These are phyloP conservation scores for Meira nashicola DNA, from an alignment of 1,284 basidiomycete species.

Conservation along the genomic window DNA sequence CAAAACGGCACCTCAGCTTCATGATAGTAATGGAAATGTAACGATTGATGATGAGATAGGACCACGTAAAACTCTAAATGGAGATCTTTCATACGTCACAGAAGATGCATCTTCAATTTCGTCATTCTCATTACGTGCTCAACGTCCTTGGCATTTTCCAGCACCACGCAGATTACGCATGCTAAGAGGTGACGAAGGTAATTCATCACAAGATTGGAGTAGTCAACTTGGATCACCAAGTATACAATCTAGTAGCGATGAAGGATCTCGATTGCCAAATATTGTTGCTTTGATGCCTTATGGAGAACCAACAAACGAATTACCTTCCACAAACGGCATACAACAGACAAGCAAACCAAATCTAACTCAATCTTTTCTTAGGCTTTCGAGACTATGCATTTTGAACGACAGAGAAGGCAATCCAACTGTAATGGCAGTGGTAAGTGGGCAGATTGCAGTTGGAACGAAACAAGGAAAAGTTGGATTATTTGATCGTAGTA, in stretches of 20 bases:
- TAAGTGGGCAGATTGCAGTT: slow-evolving; percentile 82
- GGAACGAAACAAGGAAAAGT: slow-evolving; percentile 78
- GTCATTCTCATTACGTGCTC: background rate
- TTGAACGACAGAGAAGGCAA: slow-evolving; percentile 14
- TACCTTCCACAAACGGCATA: background rate
- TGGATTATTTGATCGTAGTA: slow-evolving; percentile 59
- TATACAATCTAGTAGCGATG: background rate
- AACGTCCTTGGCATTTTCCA: slow-evolving; percentile 8
- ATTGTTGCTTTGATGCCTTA: background rate
- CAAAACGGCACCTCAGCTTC: background rate
- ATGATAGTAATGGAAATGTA: background rate
- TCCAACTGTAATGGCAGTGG: slow-evolving; percentile 66
- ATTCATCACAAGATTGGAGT: background rate
- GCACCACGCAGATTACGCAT: slow-evolving; percentile 1
- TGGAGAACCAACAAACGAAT: background rate
- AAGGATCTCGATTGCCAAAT: background rate
- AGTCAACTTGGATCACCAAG: background rate
- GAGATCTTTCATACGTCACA: slow-evolving; percentile 7
- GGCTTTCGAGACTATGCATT: slow-evolving; percentile 2
- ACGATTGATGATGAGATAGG: background rate
- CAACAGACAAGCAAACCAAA: background rate
- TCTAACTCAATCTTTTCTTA: slow-evolving; percentile 1
- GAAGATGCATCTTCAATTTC: slow-evolving; percentile 6
- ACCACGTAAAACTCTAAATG: background rate
- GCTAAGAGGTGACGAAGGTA: background rate